phyloP scores from a whole-genome alignment of 805 yeast genomes.

The Ogataea trehalophila region DNA sequence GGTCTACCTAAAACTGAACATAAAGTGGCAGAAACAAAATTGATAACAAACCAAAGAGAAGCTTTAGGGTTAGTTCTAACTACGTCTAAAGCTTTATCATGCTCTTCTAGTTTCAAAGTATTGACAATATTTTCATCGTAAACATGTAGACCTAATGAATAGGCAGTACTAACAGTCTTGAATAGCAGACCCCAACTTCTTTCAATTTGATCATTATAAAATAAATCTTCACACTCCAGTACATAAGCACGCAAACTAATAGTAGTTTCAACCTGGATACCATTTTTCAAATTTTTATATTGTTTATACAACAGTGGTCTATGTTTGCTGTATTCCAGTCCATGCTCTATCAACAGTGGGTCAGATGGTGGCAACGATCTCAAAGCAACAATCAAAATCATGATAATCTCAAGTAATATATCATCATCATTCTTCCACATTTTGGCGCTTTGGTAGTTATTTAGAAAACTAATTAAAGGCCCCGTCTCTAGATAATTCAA shows the following conservation, averaged over 20 bases:
- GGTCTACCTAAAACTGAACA: conserved; percentile 52
- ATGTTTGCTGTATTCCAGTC: conserved; percentile 19
- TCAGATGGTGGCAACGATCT: conserved; percentile 29
- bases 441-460: conserved; percentile 29
- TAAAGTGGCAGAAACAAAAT: conserved; percentile 42
- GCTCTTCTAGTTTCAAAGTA: conserved; percentile 28
- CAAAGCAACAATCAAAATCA: conserved; percentile 39
- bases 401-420: conserved; percentile 36
- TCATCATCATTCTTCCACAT: conserved; percentile 49
- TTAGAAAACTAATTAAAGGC: conserved; percentile 33
- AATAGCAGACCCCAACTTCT: conserved; percentile 49
- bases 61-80: conserved; percentile 34
- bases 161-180: conserved; percentile 44
- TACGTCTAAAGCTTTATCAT: conserved; percentile 26
- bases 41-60: conserved; percentile 47
- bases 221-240: conserved; percentile 47
- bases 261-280: conserved; percentile 42
- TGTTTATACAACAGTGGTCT: conserved; percentile 33
- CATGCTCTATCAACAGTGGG: conserved; percentile 18
- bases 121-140: conserved; percentile 29
- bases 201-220: conserved; percentile 44
- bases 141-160: conserved; percentile 49
- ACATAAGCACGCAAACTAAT: conserved; percentile 46
- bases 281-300: conserved; percentile 41
- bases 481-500: conserved; percentile 35